Evolutionary conservation across 2,329 filamentous ascomycete species (phyloP).

Genomic region (Nemania bipapillata): DNA sequence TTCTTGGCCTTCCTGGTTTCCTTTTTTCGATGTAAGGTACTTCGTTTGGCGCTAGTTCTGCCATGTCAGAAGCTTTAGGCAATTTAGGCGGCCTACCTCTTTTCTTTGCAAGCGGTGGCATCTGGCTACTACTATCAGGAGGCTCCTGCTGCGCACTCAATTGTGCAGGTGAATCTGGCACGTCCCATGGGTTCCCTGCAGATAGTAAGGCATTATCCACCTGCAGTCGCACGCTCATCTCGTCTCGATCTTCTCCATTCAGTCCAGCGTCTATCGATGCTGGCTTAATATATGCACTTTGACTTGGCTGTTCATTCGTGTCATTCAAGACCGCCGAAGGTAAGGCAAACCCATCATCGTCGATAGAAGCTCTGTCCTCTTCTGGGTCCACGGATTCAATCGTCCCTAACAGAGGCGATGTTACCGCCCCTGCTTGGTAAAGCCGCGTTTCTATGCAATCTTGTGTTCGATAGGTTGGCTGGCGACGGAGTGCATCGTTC

Average conservation of each 20-base stretch:
- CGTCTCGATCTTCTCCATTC: background rate
- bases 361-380: background rate
- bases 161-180: conserved; percentile 16
- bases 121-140: background rate
- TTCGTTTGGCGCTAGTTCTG: background rate
- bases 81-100: conserved; percentile 25
- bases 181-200: conserved; percentile 7
- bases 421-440: background rate
- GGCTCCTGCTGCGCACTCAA: background rate
- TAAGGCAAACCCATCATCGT: background rate
- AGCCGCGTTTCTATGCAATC: background rate
- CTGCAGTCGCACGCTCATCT: background rate
- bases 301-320: background rate
- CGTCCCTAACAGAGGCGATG: background rate
- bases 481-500: conserved; percentile 39
- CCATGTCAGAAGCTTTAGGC: background rate
- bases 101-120: conserved; percentile 14
- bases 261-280: background rate
- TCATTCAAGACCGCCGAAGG: background rate
- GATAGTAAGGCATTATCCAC: background rate
- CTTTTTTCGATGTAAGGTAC: conserved; percentile 9
- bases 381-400: background rate
- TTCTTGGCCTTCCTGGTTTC: conserved; percentile 23
- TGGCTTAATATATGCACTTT: background rate
- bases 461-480: conserved; percentile 10